A percentile compares a stretch with the other conserved stretches of the same genome.
Evolutionary conservation across 768 basidiomycete species (phyloP).

Genomic region (Sarcomyxa edulis): DNA sequence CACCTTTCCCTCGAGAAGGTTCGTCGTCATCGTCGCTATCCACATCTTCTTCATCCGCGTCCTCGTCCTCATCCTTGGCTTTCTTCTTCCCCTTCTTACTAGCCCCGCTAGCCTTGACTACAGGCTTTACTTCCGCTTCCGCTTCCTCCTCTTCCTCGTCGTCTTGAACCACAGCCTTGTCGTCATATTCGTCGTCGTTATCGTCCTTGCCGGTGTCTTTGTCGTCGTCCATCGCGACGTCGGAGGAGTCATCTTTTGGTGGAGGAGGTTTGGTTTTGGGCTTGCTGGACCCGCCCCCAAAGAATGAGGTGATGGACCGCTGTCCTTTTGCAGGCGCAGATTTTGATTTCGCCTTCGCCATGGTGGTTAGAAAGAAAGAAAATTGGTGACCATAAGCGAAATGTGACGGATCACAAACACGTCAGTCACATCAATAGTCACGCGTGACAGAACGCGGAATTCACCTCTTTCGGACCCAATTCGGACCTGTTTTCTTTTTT

Average conservation of each 20-base stretch:
- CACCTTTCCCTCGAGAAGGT: background rate
- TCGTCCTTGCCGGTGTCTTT: conserved; percentile 14
- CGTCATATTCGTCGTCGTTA: conserved; percentile 23
- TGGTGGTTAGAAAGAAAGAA: conserved; percentile 13
- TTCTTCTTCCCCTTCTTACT: conserved; percentile 1
- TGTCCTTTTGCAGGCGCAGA: conserved; percentile 39
- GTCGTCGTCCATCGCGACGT: conserved; percentile 29
- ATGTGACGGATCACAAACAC: conserved; percentile 8
- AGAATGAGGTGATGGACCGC: conserved; percentile 51
- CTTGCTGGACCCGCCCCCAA: conserved; percentile 37
- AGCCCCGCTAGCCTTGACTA: background rate
- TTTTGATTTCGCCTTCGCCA: conserved; percentile 40
- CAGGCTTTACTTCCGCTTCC: background rate
- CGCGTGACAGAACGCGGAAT: no score
- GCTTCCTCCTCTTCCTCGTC: conserved; percentile 2
- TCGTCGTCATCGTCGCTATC: conserved; percentile 15
- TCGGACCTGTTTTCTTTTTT: no score
- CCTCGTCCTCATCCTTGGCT: conserved; percentile 24
- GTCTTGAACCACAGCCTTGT: conserved; percentile 2
- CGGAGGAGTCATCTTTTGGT: conserved; percentile 27
- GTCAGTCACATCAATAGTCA: no score
- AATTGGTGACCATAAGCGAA: conserved; percentile 11
- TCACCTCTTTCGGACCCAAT: no score
- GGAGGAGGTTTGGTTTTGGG: conserved; percentile 12
- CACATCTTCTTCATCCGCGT: conserved; percentile 14